Conservation (phyloP, 495 filamentous ascomycete species). For the Talaromyces stipitatus region DNA sequence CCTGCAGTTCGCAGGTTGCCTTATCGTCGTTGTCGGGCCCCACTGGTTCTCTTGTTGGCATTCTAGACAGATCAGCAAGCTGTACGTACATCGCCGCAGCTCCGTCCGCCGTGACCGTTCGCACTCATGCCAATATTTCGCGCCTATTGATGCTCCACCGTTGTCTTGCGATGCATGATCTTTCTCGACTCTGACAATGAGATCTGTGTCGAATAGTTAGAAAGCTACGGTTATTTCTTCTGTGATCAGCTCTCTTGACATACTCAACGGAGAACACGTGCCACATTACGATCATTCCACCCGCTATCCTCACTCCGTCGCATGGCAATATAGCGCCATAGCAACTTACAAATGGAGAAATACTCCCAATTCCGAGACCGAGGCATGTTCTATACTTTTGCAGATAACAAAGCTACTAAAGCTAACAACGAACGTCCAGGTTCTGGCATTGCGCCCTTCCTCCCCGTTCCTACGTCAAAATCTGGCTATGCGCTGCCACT, state of each 20-base stretch:
- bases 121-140: not conserved
- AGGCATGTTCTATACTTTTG: constrained; percentile 44
- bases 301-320: not conserved
- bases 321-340: not conserved
- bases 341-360: constrained; percentile 70
- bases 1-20: not conserved
- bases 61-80: not conserved
- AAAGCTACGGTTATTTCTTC: not conserved
- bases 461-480: constrained; percentile 61
- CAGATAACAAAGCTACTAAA: not conserved
- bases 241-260: not conserved
- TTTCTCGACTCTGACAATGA: not conserved
- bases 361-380: constrained; percentile 93
- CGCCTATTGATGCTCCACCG: not conserved
- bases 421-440: constrained; percentile 41
- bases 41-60: not conserved
- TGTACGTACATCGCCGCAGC: not conserved
- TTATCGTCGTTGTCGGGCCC: not conserved
- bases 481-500: constrained; percentile 53
- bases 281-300: not conserved
- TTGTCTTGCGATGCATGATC: not conserved
- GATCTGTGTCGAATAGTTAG: not conserved
- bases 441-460: constrained; percentile 92
- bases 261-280: not conserved
- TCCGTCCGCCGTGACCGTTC: not conserved